Percentiles rank a stretch among this genome's conserved stretches.
These are phyloP conservation scores for Balansia obtecta DNA, from an alignment of 2,329 filamentous ascomycete species.

Conservation along the genomic window DNA sequence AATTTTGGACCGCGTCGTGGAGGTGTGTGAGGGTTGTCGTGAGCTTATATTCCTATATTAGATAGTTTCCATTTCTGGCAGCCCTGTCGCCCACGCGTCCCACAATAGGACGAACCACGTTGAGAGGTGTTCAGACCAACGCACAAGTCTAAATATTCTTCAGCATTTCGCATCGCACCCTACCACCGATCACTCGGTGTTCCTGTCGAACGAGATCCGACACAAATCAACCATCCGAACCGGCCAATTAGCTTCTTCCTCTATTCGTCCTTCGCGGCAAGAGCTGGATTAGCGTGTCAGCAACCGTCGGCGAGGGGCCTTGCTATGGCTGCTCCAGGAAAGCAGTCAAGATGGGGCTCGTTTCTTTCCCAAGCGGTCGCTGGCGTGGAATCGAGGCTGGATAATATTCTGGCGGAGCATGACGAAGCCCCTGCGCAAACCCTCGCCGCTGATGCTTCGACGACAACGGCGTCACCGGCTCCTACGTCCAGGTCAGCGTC, in stretches of 20 bases:
- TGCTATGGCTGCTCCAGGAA: constrained; percentile 36
- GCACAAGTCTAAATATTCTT: not conserved
- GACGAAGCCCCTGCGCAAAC: constrained; percentile 30
- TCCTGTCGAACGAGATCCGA: not conserved
- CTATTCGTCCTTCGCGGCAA: not conserved
- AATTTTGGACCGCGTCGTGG: not conserved
- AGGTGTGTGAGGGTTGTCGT: not conserved
- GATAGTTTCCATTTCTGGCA: not conserved
- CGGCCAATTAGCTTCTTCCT: not conserved
- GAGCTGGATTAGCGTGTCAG: not conserved
- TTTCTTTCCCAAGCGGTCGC: constrained; percentile 85
- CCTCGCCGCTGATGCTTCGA: not conserved
- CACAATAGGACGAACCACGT: not conserved
- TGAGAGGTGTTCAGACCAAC: not conserved
- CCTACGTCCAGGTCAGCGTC: not conserved
- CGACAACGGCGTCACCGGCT: constrained; percentile 1
- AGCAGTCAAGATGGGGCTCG: constrained; percentile 54
- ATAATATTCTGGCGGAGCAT: constrained; percentile 80
- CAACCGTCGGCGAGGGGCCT: constrained; percentile 5
- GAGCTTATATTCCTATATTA: no score
- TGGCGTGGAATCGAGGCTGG: constrained; percentile 83
- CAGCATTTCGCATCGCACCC: not conserved
- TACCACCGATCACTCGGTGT: not conserved
- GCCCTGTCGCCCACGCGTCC: not conserved
- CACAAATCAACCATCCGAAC: no score